phyloP scores from a whole-genome alignment of 164 flowering plant species.

The Aristolochia fimbriata region DNA sequence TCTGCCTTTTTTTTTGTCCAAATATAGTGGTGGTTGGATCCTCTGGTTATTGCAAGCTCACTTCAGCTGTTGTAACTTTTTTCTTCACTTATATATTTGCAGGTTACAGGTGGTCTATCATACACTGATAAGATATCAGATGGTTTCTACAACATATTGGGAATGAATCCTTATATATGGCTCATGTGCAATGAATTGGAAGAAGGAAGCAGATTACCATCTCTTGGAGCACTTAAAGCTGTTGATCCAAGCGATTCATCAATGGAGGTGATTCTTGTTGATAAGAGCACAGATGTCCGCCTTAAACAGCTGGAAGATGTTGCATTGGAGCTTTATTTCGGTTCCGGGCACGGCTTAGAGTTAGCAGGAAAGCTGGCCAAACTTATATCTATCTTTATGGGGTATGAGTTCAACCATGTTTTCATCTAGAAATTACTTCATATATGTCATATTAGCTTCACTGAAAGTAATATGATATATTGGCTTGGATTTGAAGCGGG shows the following conservation, averaged over 20 bases:
- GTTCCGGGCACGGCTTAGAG: conserved; percentile 45
- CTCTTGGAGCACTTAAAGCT: conserved; percentile 55
- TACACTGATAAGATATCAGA: conserved; percentile 83
- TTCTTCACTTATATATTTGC: conserved; percentile 9
- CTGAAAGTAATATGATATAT: conserved; percentile 6
- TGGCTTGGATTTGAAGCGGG: conserved; percentile 51
- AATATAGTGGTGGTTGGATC: neutral
- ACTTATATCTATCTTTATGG: conserved; percentile 80
- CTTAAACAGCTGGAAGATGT: conserved; percentile 75
- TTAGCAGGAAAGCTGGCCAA: conserved; percentile 75
- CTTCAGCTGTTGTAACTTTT: neutral
- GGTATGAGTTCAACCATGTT: conserved; percentile 29
- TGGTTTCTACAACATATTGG: conserved; percentile 88
- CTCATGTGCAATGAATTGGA: conserved; percentile 76
- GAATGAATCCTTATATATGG: conserved; percentile 94
- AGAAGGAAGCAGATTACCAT: conserved; percentile 63
- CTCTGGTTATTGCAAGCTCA: neutral
- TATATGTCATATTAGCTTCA: neutral
- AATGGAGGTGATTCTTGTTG: conserved; percentile 83
- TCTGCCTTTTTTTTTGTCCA: too few species aligned
- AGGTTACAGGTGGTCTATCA: conserved; percentile 88
- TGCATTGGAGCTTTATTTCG: conserved; percentile 54
- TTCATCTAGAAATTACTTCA: neutral
- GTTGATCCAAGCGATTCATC: conserved; percentile 53
- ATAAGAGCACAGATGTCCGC: conserved; percentile 53